A percentile compares a stretch with the other conserved stretches of the same genome.
These are phyloP conservation scores for Spiraea crenata DNA, from an alignment of 331 rosid genomes.

Conservation along the genomic window DNA sequence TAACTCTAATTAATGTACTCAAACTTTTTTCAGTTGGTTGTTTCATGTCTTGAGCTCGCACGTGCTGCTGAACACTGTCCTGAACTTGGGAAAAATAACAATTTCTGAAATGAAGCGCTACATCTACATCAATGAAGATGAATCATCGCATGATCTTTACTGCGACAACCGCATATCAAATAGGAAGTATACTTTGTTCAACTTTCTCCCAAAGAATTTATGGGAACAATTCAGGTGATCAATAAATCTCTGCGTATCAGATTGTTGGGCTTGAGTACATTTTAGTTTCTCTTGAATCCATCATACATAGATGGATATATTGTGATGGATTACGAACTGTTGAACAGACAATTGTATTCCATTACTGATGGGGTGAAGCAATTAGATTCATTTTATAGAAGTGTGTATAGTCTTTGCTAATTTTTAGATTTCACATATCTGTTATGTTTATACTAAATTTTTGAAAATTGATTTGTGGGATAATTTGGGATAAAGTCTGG, in stretches of 20 bases:
- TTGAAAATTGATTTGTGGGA: no score
- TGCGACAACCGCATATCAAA: conserved; percentile 87
- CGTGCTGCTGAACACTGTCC: conserved; percentile 24
- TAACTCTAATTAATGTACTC: neutral
- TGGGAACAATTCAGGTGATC: conserved; percentile 94
- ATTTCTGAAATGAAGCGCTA: conserved; percentile 70
- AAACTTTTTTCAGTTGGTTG: neutral
- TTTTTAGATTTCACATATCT: neutral
- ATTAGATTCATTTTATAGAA: neutral
- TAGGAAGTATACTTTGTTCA: conserved; percentile 75
- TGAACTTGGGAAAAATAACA: conserved; percentile 34
- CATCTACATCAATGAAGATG: conserved; percentile 82
- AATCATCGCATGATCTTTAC: conserved; percentile 52
- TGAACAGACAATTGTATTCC: neutral
- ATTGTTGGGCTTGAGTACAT: neutral
- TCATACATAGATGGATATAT: neutral
- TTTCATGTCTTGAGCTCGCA: conserved; percentile 17
- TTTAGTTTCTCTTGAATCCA: neutral
- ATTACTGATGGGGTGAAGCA: neutral
- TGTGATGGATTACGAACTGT: neutral
- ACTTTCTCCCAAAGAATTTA: conserved; percentile 92
- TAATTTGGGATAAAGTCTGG: no score
- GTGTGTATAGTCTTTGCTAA: neutral
- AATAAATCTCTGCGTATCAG: neutral
- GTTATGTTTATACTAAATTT: neutral